Percentiles rank a stretch among this genome's conserved stretches.
Conservation (phyloP, 2,329 filamentous ascomycete species). For the Aspergillus hortae region DNA sequence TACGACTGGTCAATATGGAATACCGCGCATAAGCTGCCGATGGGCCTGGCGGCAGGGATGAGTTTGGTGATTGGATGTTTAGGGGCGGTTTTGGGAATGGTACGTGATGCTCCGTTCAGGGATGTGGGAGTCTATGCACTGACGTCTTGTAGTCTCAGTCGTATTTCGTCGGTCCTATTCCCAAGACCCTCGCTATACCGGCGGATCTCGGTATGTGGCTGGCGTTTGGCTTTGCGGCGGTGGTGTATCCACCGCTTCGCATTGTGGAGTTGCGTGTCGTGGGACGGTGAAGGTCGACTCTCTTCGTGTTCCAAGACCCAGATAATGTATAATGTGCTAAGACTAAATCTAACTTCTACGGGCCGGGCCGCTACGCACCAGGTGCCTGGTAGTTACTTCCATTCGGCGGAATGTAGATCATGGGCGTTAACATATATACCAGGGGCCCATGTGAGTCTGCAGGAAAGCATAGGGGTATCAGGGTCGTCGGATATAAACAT, state of each 20-base stretch:
- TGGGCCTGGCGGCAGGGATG: constrained; percentile 36
- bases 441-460: neutral
- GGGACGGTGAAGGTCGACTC: constrained; percentile 16
- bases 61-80: constrained; percentile 34
- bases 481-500: neutral
- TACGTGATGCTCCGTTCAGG: constrained; percentile 5
- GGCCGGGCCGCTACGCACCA: too few relatives aligned
- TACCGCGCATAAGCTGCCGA: constrained; percentile 29
- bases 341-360: too few relatives aligned
- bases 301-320: neutral
- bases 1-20: constrained; percentile 41
- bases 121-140: neutral
- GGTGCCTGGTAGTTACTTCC: too few relatives aligned
- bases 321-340: neutral
- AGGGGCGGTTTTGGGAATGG: constrained; percentile 38
- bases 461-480: neutral
- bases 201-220: constrained; percentile 34
- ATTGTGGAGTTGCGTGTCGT: constrained; percentile 25
- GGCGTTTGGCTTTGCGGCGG: constrained; percentile 27
- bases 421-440: too few relatives aligned
- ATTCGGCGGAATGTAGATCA: neutral
- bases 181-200: constrained; percentile 23
- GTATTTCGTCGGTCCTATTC: constrained; percentile 34
- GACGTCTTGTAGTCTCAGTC: constrained; percentile 24
- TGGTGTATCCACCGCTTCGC: constrained; percentile 30